phyloP scores from a whole-genome alignment of 352 stramenopile genomes.

The Plasmopara viticola region DNA sequence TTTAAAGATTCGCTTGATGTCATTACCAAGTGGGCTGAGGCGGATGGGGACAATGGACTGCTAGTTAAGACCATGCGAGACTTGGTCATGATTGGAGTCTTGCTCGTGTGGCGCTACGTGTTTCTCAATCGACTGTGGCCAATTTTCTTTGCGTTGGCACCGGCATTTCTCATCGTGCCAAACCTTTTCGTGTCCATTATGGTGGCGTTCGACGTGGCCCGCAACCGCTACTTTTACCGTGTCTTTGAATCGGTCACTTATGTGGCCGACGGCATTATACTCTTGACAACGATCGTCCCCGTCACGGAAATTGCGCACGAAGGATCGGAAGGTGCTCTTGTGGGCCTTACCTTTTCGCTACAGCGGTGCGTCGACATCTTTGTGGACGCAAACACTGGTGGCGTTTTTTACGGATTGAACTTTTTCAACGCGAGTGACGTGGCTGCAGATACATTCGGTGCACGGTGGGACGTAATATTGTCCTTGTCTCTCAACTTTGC shows the following conservation, averaged over 20 bases:
- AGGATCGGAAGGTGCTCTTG: constrained; percentile 49
- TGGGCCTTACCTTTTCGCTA: constrained; percentile 53
- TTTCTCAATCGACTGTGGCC: constrained; percentile 57
- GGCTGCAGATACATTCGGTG: constrained; percentile 22
- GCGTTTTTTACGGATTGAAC: constrained; percentile 41
- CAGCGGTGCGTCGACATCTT: constrained; percentile 55
- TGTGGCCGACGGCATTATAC: constrained; percentile 45
- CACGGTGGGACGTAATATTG: constrained; percentile 41
- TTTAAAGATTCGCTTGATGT: constrained; percentile 42
- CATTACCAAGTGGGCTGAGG: constrained; percentile 37
- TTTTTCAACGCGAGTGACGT: constrained; percentile 37
- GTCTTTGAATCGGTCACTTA: constrained; percentile 42
- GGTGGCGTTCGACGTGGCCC: constrained; percentile 35
- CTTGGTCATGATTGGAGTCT: constrained; percentile 48
- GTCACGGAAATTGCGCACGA: constrained; percentile 65
- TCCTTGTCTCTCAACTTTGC: constrained; percentile 49
- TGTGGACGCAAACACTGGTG: constrained; percentile 42
- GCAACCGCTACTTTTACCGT: constrained; percentile 55
- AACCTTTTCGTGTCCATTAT: constrained; percentile 39
- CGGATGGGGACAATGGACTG: constrained; percentile 37
- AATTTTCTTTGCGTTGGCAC: constrained; percentile 47
- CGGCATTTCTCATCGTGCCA: constrained; percentile 42
- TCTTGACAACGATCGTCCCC: constrained; percentile 48
- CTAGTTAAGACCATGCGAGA: constrained; percentile 42
- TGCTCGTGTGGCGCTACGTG: constrained; percentile 45